Evolutionary conservation across 805 yeast species (phyloP).

Genomic region (Saccharomycopsis fibuligera): DNA sequence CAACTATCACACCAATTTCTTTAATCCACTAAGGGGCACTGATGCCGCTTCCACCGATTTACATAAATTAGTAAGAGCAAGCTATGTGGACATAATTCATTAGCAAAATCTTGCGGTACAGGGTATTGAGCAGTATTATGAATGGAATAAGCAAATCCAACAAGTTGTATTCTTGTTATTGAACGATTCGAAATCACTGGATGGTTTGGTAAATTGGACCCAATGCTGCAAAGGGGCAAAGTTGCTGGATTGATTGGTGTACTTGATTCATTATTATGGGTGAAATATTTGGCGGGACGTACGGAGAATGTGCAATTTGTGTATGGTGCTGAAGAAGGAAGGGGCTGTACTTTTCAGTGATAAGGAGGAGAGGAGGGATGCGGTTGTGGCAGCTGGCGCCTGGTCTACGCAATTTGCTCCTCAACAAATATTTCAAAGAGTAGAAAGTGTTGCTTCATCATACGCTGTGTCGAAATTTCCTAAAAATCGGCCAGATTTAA

Average conservation of each 20-base stretch:
- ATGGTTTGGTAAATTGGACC: constrained; percentile 20
- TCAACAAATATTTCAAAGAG: constrained; percentile 24
- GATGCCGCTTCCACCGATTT: constrained; percentile 37
- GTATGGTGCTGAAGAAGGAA: constrained; percentile 20
- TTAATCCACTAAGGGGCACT: constrained; percentile 31
- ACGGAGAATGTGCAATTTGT: constrained; percentile 24
- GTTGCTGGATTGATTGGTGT: constrained; percentile 23
- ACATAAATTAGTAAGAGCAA: constrained; percentile 35
- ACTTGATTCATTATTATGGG: constrained; percentile 30
- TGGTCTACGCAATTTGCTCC: constrained; percentile 30
- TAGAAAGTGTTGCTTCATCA: constrained; percentile 30
- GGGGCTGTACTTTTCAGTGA: constrained; percentile 18
- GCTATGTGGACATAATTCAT: constrained; percentile 32
- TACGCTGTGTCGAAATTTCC: constrained; percentile 25
- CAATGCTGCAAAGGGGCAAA: constrained; percentile 23
- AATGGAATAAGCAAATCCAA: constrained; percentile 24
- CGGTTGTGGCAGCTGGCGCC: constrained; percentile 29
- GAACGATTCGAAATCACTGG: constrained; percentile 23
- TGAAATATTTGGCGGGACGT: constrained; percentile 24
- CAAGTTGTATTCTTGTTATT: constrained; percentile 19
- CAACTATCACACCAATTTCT: constrained; percentile 27
- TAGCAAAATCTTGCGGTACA: constrained; percentile 28
- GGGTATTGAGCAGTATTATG: constrained; percentile 10
- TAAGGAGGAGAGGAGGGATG: constrained; percentile 23
- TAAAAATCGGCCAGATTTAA: constrained; percentile 20